These are phyloP conservation scores for Nasturtium officinale DNA, from an alignment of 345 rosid genomes.

Conservation along the genomic window DNA sequence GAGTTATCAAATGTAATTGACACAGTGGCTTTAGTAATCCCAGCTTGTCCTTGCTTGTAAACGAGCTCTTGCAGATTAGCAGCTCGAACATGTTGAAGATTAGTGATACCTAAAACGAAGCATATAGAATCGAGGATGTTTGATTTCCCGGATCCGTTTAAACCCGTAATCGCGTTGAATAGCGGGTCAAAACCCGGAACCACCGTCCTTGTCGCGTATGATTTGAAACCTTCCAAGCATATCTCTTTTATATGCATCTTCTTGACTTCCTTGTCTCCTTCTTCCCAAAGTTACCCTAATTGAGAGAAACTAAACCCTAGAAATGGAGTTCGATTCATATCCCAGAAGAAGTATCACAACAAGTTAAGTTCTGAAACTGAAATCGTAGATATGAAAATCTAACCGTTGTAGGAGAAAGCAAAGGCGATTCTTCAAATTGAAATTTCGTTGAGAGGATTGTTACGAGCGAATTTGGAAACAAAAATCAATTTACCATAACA, in stretches of 20 bases:
- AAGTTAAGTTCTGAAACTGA: neutral
- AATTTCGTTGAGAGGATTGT: neutral
- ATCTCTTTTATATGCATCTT: neutral
- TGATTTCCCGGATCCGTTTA: neutral
- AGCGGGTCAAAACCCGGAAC: neutral
- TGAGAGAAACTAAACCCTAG: slow-evolving; percentile 1
- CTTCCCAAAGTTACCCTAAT: neutral
- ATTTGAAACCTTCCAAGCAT: neutral
- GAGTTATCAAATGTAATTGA: slow-evolving; percentile 85
- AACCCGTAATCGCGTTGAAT: neutral
- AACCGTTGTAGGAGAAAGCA: slow-evolving; percentile 10
- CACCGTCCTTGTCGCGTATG: neutral
- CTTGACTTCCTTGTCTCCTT: too few relatives aligned
- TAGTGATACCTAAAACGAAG: neutral
- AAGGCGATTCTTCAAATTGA: neutral
- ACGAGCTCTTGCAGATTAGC: slow-evolving; percentile 96
- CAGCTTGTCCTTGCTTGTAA: slow-evolving; percentile 99
- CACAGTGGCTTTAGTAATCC: slow-evolving; percentile 90
- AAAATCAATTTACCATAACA: neutral
- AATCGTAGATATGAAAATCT: neutral
- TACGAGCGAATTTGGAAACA: neutral
- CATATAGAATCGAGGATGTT: neutral
- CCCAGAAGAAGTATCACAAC: neutral
- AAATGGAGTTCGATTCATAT: neutral
- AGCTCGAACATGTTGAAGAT: slow-evolving; percentile 88